A percentile compares a stretch with the other conserved stretches of the same genome.
Evolutionary conservation across 139 green algal species (phyloP).

Genomic region (Chlorella sp.): DNA sequence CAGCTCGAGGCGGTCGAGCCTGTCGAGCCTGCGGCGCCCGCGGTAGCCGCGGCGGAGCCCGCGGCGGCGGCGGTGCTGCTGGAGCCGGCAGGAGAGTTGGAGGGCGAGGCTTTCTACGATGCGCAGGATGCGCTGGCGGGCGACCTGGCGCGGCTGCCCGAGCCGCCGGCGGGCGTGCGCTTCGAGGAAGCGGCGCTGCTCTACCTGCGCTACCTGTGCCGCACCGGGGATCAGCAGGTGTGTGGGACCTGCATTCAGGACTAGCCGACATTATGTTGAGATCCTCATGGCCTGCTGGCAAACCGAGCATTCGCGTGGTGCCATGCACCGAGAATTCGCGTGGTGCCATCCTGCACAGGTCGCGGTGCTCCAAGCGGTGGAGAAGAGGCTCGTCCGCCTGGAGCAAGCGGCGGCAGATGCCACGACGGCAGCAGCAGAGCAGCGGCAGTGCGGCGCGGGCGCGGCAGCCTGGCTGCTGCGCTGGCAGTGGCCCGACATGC

Average conservation of each 20-base stretch:
- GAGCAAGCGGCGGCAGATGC: neutral
- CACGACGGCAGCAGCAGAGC: neutral
- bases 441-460: too few species aligned
- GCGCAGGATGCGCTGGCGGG: constrained; percentile 14
- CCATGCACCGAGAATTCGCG: neutral
- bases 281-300: neutral
- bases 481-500: constrained; percentile 4
- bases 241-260: neutral
- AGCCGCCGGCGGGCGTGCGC: neutral
- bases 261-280: neutral
- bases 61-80: neutral
- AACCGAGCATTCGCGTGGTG: neutral
- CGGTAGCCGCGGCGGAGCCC: neutral
- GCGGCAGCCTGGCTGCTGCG: neutral
- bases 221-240: constrained; percentile 17
- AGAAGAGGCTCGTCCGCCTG: neutral
- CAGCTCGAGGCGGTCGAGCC: too few species aligned
- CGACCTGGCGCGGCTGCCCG: constrained; percentile 3
- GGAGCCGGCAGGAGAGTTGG: neutral
- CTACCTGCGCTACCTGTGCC: constrained; percentile 36
- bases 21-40: too few species aligned
- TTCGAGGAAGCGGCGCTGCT: constrained; percentile 25
- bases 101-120: constrained; percentile 17
- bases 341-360: neutral
- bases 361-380: constrained; percentile 6